Conservation (phyloP, 306 rosid species). For the Quillaja saponaria region DNA sequence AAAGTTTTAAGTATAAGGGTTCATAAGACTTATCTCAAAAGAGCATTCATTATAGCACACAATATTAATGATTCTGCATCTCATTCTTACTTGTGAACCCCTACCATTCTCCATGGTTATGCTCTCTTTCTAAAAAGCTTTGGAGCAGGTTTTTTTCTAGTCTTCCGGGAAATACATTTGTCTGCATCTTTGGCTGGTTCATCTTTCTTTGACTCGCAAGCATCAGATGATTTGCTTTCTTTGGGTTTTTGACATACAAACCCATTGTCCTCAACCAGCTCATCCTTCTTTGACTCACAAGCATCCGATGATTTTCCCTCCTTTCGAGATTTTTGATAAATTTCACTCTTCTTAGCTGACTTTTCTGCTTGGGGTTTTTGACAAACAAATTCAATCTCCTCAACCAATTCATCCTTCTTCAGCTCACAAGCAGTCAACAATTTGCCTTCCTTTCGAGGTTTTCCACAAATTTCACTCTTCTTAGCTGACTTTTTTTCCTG, state of each 20-base stretch:
- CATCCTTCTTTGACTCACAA: constrained; percentile 26
- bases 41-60: no score
- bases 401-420: constrained; percentile 20
- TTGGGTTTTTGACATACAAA: background rate
- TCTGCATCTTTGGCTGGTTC: constrained; percentile 15
- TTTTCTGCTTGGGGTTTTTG: constrained; percentile 17
- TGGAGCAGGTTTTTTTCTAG: constrained; percentile 30
- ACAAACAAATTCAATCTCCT: constrained; percentile 3
- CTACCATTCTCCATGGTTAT: constrained; percentile 17
- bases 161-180: constrained; percentile 6
- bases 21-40: no score
- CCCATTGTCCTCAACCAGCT: constrained; percentile 13
- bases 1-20: no score
- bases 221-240: constrained; percentile 19
- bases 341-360: background rate
- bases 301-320: background rate
- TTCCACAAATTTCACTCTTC: constrained; percentile 21
- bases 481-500: constrained; percentile 5
- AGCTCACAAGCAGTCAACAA: background rate
- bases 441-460: constrained; percentile 22
- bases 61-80: no score
- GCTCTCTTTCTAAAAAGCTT: constrained; percentile 41
- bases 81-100: no score
- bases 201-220: constrained; percentile 26
- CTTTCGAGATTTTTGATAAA: background rate